Evolutionary conservation across 2,329 filamentous ascomycete genomes (phyloP).

Genomic region (Chaetoscypha palmicola): DNA sequence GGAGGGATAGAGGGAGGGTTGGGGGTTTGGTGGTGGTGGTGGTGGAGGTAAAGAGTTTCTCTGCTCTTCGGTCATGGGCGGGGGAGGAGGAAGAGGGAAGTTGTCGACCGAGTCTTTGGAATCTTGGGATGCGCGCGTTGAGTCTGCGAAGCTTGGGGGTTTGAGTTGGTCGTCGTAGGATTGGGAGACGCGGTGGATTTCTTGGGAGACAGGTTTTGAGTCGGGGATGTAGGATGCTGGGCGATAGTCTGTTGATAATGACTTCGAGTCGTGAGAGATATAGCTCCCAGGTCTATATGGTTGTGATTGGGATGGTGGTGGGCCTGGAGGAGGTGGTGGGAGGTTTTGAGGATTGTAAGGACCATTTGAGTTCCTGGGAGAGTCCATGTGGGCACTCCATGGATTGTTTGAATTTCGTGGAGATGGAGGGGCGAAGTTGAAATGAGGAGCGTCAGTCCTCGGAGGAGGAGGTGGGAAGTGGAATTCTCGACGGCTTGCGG

Average conservation of each 20-base stretch:
- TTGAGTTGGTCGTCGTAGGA: slow-evolving; percentile 6
- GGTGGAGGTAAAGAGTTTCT: not conserved
- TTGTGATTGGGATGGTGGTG: slow-evolving; percentile 14
- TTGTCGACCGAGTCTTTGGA: slow-evolving; percentile 8
- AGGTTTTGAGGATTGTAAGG: slow-evolving; percentile 27
- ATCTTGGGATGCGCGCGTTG: slow-evolving; percentile 5
- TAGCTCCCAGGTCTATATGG: slow-evolving; percentile 19
- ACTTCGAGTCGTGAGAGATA: slow-evolving; percentile 16
- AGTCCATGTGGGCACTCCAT: slow-evolving; percentile 22
- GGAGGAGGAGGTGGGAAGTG: slow-evolving; percentile 49
- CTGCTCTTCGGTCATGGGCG: not conserved
- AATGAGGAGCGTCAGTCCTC: slow-evolving; percentile 46
- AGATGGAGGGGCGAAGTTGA: slow-evolving; percentile 50
- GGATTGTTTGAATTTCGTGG: slow-evolving; percentile 30
- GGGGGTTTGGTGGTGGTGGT: slow-evolving; percentile 4
- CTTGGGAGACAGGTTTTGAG: slow-evolving; percentile 8
- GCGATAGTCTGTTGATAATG: slow-evolving; percentile 13
- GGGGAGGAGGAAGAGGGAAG: not conserved
- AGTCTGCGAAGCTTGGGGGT: slow-evolving; percentile 5
- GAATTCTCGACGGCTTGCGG: slow-evolving; percentile 35
- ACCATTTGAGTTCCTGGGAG: slow-evolving; percentile 16
- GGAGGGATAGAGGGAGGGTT: slow-evolving; percentile 7
- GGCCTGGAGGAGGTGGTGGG: slow-evolving; percentile 22
- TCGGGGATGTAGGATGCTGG: slow-evolving; percentile 3
- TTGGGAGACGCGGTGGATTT: slow-evolving; percentile 1